Conservation (phyloP, 495 filamentous ascomycete genomes). For the Talaromyces proteolyticus region DNA sequence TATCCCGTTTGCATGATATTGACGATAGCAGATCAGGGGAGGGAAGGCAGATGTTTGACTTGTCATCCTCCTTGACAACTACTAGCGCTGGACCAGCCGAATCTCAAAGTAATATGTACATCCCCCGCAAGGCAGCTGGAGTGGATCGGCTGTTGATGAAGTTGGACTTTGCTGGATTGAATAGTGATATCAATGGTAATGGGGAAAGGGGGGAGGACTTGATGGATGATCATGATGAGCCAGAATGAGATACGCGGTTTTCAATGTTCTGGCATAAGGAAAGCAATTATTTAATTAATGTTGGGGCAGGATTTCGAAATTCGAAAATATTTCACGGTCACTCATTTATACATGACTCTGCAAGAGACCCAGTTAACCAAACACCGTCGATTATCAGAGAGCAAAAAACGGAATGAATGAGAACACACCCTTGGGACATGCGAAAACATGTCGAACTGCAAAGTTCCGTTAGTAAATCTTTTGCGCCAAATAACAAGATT, state of each 20-base stretch:
- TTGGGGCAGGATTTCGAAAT: no score
- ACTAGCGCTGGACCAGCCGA: slow-evolving; percentile 9
- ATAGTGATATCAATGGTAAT: slow-evolving; percentile 8
- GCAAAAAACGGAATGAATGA: no score
- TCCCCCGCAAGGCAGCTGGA: slow-evolving; percentile 60
- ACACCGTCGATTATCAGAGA: no score
- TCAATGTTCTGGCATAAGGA: no score
- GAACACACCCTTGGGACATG: no score
- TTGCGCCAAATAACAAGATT: no score
- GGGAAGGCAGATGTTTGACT: slow-evolving; percentile 31
- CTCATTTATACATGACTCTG: no score
- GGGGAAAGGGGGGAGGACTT: not conserved
- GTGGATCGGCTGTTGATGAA: slow-evolving; percentile 83
- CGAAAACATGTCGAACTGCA: no score
- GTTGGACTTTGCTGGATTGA: slow-evolving; percentile 61
- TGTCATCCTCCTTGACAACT: slow-evolving; percentile 14
- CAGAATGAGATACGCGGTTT: not conserved
- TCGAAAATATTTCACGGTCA: no score
- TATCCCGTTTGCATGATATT: slow-evolving; percentile 53
- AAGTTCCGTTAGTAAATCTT: no score
- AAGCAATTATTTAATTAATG: no score
- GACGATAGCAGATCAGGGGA: slow-evolving; percentile 45
- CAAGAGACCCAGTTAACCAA: no score
- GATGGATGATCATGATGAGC: not conserved
- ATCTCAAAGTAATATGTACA: slow-evolving; percentile 34